A percentile compares a stretch with the other conserved stretches of the same genome.
phyloP scores from a whole-genome alignment of 2,329 filamentous ascomycete species.

The Talaromyces amestolkiae region DNA sequence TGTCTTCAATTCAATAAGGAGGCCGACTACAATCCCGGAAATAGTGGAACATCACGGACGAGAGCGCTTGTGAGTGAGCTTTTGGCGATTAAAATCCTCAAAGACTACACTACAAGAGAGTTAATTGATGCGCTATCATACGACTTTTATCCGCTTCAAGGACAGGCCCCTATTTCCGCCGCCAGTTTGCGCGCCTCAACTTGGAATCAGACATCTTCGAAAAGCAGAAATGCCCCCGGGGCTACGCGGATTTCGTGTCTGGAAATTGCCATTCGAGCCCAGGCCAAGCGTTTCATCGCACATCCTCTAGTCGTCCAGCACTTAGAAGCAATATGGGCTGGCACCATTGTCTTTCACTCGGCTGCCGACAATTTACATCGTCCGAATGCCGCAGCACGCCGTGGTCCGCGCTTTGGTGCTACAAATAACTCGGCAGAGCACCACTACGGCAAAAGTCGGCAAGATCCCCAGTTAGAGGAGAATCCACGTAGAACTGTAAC shows the following conservation, averaged over 20 bases:
- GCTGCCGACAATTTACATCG: slow-evolving; percentile 82
- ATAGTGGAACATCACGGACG: slow-evolving; percentile 78
- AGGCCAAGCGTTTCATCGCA: slow-evolving; percentile 86
- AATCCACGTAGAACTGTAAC: slow-evolving; percentile 67
- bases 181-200: slow-evolving; percentile 34
- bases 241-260: slow-evolving; percentile 81
- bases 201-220: slow-evolving; percentile 33
- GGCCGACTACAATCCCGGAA: slow-evolving; percentile 74
- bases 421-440: slow-evolving; percentile 18
- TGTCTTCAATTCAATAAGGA: slow-evolving; percentile 92
- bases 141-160: slow-evolving; percentile 90
- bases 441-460: slow-evolving; percentile 7
- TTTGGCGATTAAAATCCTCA: slow-evolving; percentile 81
- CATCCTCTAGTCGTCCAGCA: slow-evolving; percentile 91
- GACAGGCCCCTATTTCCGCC: slow-evolving; percentile 56
- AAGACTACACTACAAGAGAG: slow-evolving; percentile 84
- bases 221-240: slow-evolving; percentile 51
- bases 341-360: slow-evolving; percentile 91
- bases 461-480: slow-evolving; percentile 16
- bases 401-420: slow-evolving; percentile 28
- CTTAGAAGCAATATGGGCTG: slow-evolving; percentile 95
- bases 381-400: slow-evolving; percentile 38
- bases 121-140: slow-evolving; percentile 92
- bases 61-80: slow-evolving; percentile 87
- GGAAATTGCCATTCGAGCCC: slow-evolving; percentile 88